Percentiles rank a stretch among this genome's conserved stretches.
phyloP scores from a whole-genome alignment of 495 filamentous ascomycete species.

The Hamigera avellanea region DNA sequence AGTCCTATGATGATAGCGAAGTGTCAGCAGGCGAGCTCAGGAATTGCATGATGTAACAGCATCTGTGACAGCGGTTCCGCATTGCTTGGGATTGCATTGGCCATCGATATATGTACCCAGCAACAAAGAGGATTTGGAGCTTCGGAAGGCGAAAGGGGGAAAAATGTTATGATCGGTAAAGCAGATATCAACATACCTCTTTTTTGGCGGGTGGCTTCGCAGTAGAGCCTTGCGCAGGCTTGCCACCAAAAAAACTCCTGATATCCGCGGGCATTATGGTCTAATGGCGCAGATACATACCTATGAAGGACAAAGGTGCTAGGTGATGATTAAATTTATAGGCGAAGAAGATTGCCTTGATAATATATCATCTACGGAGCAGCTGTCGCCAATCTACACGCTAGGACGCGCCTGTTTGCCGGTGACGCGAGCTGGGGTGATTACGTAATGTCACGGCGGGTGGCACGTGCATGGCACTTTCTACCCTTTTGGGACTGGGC shows the following conservation, averaged over 20 bases:
- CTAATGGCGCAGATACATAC: neutral
- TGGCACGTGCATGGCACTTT: constrained; percentile 16
- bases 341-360: too few relatives aligned
- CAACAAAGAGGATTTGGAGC: too few relatives aligned
- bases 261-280: constrained; percentile 63
- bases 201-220: constrained; percentile 25
- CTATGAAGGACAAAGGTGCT: constrained; percentile 1
- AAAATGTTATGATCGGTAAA: neutral
- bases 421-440: constrained; percentile 22
- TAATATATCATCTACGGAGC: too few relatives aligned
- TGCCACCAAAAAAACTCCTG: constrained; percentile 63
- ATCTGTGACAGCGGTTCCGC: too few relatives aligned
- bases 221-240: constrained; percentile 25
- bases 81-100: too few relatives aligned
- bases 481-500: constrained; percentile 12
- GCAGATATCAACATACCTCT: constrained; percentile 20
- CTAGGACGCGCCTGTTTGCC: neutral
- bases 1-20: constrained; percentile 12
- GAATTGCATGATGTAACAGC: neutral
- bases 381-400: too few relatives aligned
- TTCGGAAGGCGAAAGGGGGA: neutral
- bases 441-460: constrained; percentile 18
- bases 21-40: neutral
- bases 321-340: neutral
- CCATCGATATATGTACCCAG: too few relatives aligned